Evolutionary conservation across 2,329 filamentous ascomycete genomes (phyloP), one percentile per base, ranked within the genome.

Genomic region (Westerdykella ornata): DNA sequence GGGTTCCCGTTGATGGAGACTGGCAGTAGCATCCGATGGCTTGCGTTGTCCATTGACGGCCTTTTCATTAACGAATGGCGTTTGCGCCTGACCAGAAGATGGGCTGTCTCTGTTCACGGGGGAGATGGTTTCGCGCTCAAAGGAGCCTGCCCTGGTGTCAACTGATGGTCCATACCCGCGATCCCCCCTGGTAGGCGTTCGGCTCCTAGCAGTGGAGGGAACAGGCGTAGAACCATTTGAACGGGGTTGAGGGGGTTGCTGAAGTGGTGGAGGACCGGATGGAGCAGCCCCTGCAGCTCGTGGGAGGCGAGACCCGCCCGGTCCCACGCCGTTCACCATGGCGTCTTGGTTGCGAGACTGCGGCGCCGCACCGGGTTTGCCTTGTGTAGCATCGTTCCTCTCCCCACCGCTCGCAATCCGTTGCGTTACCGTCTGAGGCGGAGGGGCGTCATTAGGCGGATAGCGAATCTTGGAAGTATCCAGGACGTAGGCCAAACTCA

Each of bases 381-480:
- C 63, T 37, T 65, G 68, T 4, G 62, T 57, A 3, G 62, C 62
- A 11, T 60, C 66, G 45, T 61, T 65, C 46, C 67, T 70, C 15
- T 75, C 73, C 32, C 69, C 71, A 17, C 67, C 72, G 45, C 70
- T 72, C 52, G 63, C 62, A 53, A 65, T 75, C 59, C 61, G 67
- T 48, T 69, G 72, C 1, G 54, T 45, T 35, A 49, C 62, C 31
- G 54, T 45, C 18, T 48, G 50, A 8, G 30, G 30, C 28, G 56
- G 59, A 13, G 63, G 60, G 18, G 56, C 65, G 39, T 96, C 89
- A 53, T 86, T 90, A 1, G 70, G 65, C 4, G 92, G 92, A 66
- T 98, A 98, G 49, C 92, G 80, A 53, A 98, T 98, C 68, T 98
- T 98, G 36, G 80, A 83, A 7, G 92, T 98, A 65, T 98, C 92